Percentiles rank a stretch among this genome's conserved stretches.
Evolutionary conservation across 495 filamentous ascomycete genomes (phyloP).

Genomic region (Cercophora scortea): DNA sequence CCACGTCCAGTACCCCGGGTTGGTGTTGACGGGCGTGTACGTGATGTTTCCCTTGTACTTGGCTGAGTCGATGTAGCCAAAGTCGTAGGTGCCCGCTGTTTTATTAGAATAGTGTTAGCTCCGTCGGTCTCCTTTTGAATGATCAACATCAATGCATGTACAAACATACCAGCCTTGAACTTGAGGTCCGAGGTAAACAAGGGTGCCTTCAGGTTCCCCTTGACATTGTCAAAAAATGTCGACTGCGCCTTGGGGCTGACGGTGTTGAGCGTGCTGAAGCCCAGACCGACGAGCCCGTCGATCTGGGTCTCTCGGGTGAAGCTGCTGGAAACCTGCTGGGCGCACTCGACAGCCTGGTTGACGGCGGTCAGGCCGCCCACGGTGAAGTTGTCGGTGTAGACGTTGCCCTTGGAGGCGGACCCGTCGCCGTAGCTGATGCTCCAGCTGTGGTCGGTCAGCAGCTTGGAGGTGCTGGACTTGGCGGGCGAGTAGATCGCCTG

Average conservation of each 20-base stretch:
- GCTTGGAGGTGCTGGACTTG: conserved; percentile 35
- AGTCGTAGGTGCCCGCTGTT: conserved; percentile 63
- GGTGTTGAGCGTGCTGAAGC: conserved; percentile 66
- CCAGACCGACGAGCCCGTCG: conserved; percentile 70
- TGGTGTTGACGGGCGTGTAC: conserved; percentile 51
- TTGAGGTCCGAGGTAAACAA: conserved; percentile 65
- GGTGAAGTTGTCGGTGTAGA: conserved; percentile 64
- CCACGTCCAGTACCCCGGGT: conserved; percentile 69
- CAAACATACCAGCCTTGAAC: conserved; percentile 35
- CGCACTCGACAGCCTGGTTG: conserved; percentile 63
- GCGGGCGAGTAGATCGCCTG: conserved; percentile 55
- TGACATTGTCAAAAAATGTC: conserved; percentile 70
- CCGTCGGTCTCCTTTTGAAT: no score
- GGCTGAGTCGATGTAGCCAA: conserved; percentile 60
- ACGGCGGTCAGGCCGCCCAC: conserved; percentile 56
- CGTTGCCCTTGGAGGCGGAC: conserved; percentile 53
- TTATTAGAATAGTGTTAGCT: neutral
- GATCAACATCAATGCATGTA: no score
- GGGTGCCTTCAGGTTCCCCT: conserved; percentile 44
- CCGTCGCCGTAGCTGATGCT: conserved; percentile 66
- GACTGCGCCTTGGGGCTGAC: conserved; percentile 50
- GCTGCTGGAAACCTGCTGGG: conserved; percentile 49
- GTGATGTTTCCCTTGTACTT: conserved; percentile 59
- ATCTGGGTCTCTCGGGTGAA: conserved; percentile 55
- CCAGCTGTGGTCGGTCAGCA: conserved; percentile 51